phyloP scores from a whole-genome alignment of 2,329 filamentous ascomycete genomes.

The Ilyonectria destructans region DNA sequence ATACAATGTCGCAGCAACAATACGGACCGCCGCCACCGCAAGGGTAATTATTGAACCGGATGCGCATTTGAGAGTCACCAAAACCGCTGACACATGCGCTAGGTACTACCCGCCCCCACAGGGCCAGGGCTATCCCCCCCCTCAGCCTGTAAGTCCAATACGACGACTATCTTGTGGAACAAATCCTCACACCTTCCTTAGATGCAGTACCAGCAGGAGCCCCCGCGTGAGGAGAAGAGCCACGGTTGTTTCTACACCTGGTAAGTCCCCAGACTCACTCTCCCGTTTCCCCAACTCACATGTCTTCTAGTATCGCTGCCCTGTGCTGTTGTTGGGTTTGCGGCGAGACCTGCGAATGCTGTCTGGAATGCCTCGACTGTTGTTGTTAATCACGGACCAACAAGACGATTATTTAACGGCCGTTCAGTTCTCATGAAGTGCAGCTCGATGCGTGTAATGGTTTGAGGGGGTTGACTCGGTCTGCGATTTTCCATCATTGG shows the following conservation, averaged over 20 bases:
- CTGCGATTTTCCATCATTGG: background rate
- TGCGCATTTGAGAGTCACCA: background rate
- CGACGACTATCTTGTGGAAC: background rate
- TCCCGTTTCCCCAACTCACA: background rate
- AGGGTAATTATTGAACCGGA: conserved; percentile 15
- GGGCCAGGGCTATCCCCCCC: conserved; percentile 42
- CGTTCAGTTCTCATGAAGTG: background rate
- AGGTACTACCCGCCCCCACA: conserved; percentile 47
- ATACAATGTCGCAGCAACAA: conserved; percentile 28
- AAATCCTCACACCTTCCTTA: conserved; percentile 31
- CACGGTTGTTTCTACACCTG: conserved; percentile 60
- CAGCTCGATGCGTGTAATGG: background rate
- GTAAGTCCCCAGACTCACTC: conserved; percentile 43
- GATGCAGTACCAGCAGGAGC: conserved; percentile 54
- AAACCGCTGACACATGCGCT: background rate
- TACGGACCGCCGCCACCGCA: conserved; percentile 32
- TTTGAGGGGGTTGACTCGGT: background rate
- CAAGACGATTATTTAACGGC: background rate
- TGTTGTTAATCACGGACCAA: conserved; percentile 52
- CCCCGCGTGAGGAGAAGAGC: conserved; percentile 58
- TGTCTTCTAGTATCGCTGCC: conserved; percentile 54
- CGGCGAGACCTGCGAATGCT: conserved; percentile 62
- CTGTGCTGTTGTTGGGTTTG: conserved; percentile 64
- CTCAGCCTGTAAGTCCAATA: conserved; percentile 44
- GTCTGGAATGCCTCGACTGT: conserved; percentile 59